Conservation (phyloP, 306 rosid species). For the Vicia villosa region DNA sequence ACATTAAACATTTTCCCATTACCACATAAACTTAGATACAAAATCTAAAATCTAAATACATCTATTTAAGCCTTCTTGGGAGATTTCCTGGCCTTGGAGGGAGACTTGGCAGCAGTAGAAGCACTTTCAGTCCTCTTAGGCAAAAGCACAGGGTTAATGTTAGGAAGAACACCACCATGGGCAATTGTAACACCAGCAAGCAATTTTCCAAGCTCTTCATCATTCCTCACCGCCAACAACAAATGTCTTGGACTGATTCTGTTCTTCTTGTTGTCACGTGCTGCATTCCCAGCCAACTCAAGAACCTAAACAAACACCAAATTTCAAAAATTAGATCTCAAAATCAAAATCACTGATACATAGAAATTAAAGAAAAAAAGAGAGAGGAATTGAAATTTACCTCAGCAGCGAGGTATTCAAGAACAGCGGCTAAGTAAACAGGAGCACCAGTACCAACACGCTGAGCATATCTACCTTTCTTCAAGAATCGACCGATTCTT, state of each 20-base stretch:
- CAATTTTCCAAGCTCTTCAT: conserved; percentile 78
- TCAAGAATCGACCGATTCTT: conserved; percentile 57
- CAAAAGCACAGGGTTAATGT: conserved; percentile 67
- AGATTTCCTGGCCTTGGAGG: conserved; percentile 44
- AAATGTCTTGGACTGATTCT: conserved; percentile 75
- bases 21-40: not conserved
- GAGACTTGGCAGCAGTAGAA: conserved; percentile 20
- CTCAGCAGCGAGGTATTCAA: conserved; percentile 69
- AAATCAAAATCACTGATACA: too few species aligned
- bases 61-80: conserved; percentile 57
- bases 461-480: conserved; percentile 64
- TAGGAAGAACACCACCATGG: conserved; percentile 85
- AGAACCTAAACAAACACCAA: conserved; percentile 48
- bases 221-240: conserved; percentile 70
- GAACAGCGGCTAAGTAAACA: conserved; percentile 60
- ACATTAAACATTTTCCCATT: too few species aligned
- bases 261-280: conserved; percentile 77
- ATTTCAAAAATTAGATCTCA: not conserved
- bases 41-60: not conserved
- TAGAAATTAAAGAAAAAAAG: too few species aligned
- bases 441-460: conserved; percentile 62
- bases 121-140: not conserved
- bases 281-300: conserved; percentile 92
- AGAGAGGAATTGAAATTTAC: conserved; percentile 37
- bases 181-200: conserved; percentile 82